Conservation (phyloP, 208 protist species). For the Leptomonas seymouri region DNA sequence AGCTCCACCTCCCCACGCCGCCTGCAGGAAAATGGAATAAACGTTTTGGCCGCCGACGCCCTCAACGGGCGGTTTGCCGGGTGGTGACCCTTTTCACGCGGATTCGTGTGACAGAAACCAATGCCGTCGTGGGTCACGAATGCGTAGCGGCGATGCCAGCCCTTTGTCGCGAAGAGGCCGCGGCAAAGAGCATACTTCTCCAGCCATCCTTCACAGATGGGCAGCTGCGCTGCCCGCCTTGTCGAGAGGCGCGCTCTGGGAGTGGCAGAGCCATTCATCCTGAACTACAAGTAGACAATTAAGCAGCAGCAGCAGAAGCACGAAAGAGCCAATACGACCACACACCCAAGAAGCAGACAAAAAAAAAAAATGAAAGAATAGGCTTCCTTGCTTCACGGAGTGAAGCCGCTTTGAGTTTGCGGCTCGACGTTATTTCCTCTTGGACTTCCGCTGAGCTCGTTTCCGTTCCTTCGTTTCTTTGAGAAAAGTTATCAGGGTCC, state of each 20-base stretch:
- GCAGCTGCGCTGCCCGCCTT: slow-evolving; percentile 11
- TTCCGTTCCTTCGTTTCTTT: too few species aligned
- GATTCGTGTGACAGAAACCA: slow-evolving; percentile 41
- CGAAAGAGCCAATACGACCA: neutral
- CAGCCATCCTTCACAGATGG: slow-evolving; percentile 65
- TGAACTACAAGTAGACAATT: neutral
- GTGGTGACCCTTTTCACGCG: slow-evolving; percentile 21
- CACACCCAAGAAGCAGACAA: neutral
- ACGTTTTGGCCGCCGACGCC: slow-evolving; percentile 29
- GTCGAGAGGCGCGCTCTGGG: neutral
- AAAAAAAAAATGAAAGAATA: neutral
- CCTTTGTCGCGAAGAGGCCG: slow-evolving; percentile 40
- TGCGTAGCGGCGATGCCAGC: slow-evolving; percentile 56
- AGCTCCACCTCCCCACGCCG: slow-evolving; percentile 28
- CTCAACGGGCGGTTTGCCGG: neutral
- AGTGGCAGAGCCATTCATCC: neutral
- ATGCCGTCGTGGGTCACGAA: slow-evolving; percentile 54
- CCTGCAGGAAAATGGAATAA: slow-evolving; percentile 43
- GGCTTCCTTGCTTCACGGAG: too few species aligned
- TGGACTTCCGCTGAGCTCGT: too few species aligned
- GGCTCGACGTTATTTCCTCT: too few species aligned
- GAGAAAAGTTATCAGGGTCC: too few species aligned
- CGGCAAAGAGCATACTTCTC: slow-evolving; percentile 65
- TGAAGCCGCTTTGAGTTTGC: too few species aligned
- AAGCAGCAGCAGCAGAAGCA: slow-evolving; percentile 9